Percentiles rank a stretch among this genome's conserved stretches.
These are phyloP conservation scores for Thalassiosira ordinaria DNA, from an alignment of 352 stramenopile species.

Conservation along the genomic window DNA sequence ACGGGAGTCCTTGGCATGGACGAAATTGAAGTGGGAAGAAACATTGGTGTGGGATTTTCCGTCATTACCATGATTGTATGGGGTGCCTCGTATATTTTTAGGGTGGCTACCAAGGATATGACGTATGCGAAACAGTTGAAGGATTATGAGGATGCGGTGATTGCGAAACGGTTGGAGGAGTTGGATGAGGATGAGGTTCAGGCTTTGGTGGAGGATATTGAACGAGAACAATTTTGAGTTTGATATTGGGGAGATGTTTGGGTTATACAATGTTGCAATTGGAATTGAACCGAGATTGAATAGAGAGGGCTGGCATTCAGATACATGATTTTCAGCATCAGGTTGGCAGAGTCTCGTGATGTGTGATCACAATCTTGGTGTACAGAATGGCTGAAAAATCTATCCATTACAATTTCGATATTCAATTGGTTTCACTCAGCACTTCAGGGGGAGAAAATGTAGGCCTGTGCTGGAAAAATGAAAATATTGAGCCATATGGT, in stretches of 20 bases:
- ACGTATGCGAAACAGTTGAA: conserved; percentile 87
- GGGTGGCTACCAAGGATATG: conserved; percentile 87
- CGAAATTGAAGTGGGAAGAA: conserved; percentile 72
- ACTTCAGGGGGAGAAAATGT: too few species aligned
- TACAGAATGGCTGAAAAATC: too few species aligned
- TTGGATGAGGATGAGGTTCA: conserved; percentile 86
- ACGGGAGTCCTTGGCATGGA: conserved; percentile 72
- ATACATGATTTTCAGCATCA: too few species aligned
- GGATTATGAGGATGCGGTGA: conserved; percentile 87
- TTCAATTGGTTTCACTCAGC: too few species aligned
- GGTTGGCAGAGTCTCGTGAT: too few species aligned
- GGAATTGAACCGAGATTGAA: too few species aligned
- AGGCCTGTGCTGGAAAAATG: too few species aligned
- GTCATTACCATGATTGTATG: conserved; percentile 75
- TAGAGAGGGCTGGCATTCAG: too few species aligned
- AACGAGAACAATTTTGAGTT: conserved; percentile 62
- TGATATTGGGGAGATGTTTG: not conserved
- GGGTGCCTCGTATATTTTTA: conserved; percentile 85
- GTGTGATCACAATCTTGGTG: too few species aligned
- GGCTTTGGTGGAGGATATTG: conserved; percentile 83
- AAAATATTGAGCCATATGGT: too few species aligned
- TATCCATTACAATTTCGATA: too few species aligned
- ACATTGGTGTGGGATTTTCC: conserved; percentile 84
- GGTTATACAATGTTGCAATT: too few species aligned
- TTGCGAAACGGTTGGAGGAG: conserved; percentile 85